These are phyloP conservation scores for Cryphonectria radicalis DNA, from an alignment of 2,329 filamentous ascomycete genomes.

Conservation along the genomic window DNA sequence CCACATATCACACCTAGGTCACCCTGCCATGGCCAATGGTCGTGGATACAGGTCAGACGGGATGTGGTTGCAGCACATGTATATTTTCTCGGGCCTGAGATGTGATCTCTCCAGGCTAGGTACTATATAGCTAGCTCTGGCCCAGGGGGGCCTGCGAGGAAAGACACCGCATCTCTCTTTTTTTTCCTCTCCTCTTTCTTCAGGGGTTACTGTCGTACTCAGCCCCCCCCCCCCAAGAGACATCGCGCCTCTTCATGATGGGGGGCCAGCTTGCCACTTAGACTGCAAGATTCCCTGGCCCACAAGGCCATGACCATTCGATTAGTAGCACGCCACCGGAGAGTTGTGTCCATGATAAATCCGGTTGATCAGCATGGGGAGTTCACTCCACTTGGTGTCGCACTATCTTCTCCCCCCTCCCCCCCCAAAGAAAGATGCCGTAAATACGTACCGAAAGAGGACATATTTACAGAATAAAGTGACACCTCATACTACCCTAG, in stretches of 20 bases:
- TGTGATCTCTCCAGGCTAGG: background rate
- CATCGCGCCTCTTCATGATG: background rate
- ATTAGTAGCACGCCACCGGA: background rate
- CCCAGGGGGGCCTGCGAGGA: background rate
- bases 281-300: background rate
- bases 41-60: background rate
- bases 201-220: background rate
- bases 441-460: background rate
- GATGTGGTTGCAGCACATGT: background rate
- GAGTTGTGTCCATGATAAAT: background rate
- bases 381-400: constrained; percentile 5
- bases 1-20: background rate
- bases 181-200: background rate
- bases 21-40: background rate
- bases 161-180: background rate
- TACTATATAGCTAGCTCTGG: background rate
- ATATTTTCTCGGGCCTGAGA: background rate
- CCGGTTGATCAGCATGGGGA: background rate
- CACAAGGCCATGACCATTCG: background rate
- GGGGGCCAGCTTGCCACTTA: background rate
- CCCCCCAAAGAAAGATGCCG: background rate
- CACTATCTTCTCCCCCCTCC: background rate
- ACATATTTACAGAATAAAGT: background rate
- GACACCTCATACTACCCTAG: background rate
- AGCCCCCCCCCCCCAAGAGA: background rate